Conservation (phyloP, 352 stramenopile species). For the Phytophthora aleatoria region DNA sequence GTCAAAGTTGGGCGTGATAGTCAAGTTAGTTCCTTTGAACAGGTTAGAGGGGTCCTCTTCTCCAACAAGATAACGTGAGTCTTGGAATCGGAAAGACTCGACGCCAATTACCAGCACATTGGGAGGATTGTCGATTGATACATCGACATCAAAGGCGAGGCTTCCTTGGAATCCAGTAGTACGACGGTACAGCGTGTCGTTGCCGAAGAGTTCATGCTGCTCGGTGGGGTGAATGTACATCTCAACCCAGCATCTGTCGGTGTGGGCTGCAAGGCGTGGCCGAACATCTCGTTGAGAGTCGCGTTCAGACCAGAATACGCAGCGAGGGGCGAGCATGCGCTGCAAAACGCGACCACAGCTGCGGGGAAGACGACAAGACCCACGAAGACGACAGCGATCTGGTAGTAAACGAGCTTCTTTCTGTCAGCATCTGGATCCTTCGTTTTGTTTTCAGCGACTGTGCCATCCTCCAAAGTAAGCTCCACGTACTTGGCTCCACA, state of each 20-base stretch:
- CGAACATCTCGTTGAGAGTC: constrained; percentile 24
- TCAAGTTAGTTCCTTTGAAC: constrained; percentile 30
- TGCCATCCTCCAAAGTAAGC: constrained; percentile 12
- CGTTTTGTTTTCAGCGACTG: background rate
- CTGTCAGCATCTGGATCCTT: background rate
- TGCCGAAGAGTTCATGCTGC: constrained; percentile 18
- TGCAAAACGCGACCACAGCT: constrained; percentile 4
- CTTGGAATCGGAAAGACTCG: constrained; percentile 59
- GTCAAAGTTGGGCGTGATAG: constrained; percentile 56
- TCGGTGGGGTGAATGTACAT: constrained; percentile 28
- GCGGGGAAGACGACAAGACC: constrained; percentile 10
- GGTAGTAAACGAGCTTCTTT: background rate
- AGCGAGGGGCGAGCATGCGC: constrained; percentile 18
- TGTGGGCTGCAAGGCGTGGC: constrained; percentile 20
- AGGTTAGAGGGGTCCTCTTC: constrained; percentile 47
- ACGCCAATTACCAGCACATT: constrained; percentile 59
- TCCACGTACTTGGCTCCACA: constrained; percentile 15
- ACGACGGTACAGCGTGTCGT: constrained; percentile 23
- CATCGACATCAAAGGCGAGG: constrained; percentile 44
- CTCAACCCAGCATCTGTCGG: constrained; percentile 13
- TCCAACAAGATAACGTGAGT: constrained; percentile 54
- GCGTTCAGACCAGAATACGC: constrained; percentile 25
- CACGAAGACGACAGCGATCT: background rate
- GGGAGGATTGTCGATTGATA: constrained; percentile 37
- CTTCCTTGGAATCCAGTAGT: constrained; percentile 49